These are phyloP conservation scores for Venturia effusa DNA, from an alignment of 2,329 filamentous ascomycete genomes.

Conservation along the genomic window DNA sequence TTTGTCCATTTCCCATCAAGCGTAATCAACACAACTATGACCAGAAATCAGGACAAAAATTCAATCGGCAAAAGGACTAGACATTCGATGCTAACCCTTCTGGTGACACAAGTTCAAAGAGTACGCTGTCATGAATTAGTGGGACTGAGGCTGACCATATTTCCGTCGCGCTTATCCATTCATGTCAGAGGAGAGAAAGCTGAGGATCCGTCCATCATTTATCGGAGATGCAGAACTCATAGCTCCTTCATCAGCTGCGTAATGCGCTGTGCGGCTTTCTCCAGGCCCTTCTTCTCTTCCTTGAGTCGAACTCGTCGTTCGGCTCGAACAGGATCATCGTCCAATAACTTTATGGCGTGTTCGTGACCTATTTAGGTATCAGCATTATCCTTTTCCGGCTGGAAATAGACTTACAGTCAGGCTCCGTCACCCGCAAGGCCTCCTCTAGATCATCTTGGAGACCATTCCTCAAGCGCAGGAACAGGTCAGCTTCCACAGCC, in stretches of 20 bases:
- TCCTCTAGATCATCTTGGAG: slow-evolving; percentile 1
- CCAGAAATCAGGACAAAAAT: no score
- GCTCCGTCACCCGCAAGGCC: not conserved
- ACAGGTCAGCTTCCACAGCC: slow-evolving; percentile 26
- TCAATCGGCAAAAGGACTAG: no score
- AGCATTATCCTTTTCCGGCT: not conserved
- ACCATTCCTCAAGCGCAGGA: not conserved
- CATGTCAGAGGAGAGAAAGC: no score
- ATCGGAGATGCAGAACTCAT: not conserved
- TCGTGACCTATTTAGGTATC: not conserved
- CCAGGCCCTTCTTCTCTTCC: slow-evolving; percentile 1
- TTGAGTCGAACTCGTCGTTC: slow-evolving; percentile 5
- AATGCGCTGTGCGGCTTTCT: slow-evolving; percentile 1
- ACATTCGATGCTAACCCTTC: no score
- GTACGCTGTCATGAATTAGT: no score
- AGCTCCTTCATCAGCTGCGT: not conserved
- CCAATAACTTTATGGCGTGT: not conserved
- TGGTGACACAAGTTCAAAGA: no score
- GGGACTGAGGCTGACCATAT: no score
- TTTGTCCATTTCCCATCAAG: no score
- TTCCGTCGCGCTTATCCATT: no score
- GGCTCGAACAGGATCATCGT: slow-evolving; percentile 5
- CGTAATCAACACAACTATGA: no score
- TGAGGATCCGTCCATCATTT: no score
- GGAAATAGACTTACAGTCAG: slow-evolving; percentile 5